Conservation (phyloP, 768 basidiomycete genomes). For the Chalciporus chontae region DNA sequence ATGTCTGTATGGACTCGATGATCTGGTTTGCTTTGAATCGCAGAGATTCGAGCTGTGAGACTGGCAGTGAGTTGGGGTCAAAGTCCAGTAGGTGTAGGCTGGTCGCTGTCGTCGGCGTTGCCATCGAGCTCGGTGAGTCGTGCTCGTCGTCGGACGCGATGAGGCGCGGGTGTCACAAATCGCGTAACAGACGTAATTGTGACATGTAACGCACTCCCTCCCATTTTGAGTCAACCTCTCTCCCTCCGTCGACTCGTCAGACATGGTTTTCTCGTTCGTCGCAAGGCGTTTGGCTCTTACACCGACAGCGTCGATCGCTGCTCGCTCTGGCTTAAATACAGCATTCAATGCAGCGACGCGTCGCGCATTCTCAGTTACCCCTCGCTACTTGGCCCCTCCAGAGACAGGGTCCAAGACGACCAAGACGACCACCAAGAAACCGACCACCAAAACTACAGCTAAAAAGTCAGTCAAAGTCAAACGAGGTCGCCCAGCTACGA, state of each 20-base stretch:
- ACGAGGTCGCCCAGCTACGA: not conserved
- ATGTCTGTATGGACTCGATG: constrained; percentile 66
- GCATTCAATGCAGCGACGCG: constrained; percentile 12
- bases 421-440: constrained; percentile 8
- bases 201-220: constrained; percentile 8
- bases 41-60: constrained; percentile 72
- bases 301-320: not conserved
- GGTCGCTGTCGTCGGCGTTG: not conserved
- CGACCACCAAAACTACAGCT: constrained; percentile 1
- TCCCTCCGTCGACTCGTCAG: not conserved
- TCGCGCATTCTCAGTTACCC: constrained; percentile 27
- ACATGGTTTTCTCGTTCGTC: constrained; percentile 16
- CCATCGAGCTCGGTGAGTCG: not conserved
- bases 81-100: constrained; percentile 16
- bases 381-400: constrained; percentile 10
- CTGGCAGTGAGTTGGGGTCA: constrained; percentile 43
- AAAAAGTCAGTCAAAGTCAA: not conserved
- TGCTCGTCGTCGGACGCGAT: not conserved
- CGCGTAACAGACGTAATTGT: constrained; percentile 18
- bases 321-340: not conserved
- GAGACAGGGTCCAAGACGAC: constrained; percentile 2
- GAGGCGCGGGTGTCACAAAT: constrained; percentile 6
- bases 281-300: constrained; percentile 4
- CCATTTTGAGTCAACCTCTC: not conserved
- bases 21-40: constrained; percentile 76